Base-by-base conservation (phyloP, 75 land plant species). In the Isoetes taiwanensis region DNA sequence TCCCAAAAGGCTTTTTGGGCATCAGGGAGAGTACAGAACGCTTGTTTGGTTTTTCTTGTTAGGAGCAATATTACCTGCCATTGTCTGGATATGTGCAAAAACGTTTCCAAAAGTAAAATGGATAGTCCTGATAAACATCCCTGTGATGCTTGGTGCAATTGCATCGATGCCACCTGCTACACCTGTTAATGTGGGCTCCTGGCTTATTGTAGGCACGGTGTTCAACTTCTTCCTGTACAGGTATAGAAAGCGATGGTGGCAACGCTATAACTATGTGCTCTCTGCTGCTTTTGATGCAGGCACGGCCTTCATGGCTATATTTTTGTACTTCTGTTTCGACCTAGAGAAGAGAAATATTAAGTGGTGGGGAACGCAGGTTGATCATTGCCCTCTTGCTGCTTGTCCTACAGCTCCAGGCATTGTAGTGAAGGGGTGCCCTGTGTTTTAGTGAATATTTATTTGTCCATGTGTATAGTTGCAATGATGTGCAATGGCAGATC, bases 391-490 rank as follows among this genome's bases (percentile, higher is more conserved):
- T 8, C 16, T 46, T 5, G 50, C 50, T 3, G 25, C 50, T 6
- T 46, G 50, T 46, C 50, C 50, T 6, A 46, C 50, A 8, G 50
- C 50, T 16, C 50, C 50, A 19, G 50, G 50, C 25, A 46, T 46
- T 4, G 25, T 19, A n/a, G 50, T 46, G 8, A 8, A 46, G 5
- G 50, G 19, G 12, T 46, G 50, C 50, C 50, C 50, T 6, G 50
- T 46, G n/a, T n/a, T n/a, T n/a, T n/a, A n/a, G n/a, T n/a, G n/a
- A n/a, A n/a, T n/a, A n/a, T n/a, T n/a, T n/a, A n/a, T n/a, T n/a
- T n/a, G n/a, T n/a, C n/a, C n/a, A n/a, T n/a, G n/a, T n/a, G n/a
- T n/a, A n/a, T n/a, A n/a, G n/a, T n/a, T n/a, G n/a, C n/a, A n/a
- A n/a, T n/a, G n/a, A n/a, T n/a, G n/a, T n/a, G n/a, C n/a, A n/a